Percentiles rank a stretch among this genome's conserved stretches.
phyloP scores from a whole-genome alignment of 139 green algal species.

The Edaphochlamys debaryana region DNA sequence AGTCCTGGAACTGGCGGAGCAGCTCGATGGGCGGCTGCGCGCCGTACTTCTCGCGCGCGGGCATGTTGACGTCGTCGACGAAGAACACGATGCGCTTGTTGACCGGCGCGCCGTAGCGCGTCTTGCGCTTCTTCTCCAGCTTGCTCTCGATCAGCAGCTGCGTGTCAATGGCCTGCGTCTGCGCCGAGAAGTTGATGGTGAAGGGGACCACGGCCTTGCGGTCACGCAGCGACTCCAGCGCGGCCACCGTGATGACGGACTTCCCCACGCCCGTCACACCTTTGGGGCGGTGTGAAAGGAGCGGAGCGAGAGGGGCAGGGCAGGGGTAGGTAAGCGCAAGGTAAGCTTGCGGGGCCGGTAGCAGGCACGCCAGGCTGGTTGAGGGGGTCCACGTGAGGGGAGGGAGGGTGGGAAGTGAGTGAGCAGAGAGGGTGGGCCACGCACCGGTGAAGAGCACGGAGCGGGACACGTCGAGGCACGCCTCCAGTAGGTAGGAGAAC shows the following conservation, averaged over 20 bases:
- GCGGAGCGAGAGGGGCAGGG: too few species aligned
- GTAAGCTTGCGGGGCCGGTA: too few species aligned
- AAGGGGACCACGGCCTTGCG: conserved; percentile 67
- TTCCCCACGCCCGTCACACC: conserved; percentile 86
- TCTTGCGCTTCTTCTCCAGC: conserved; percentile 90
- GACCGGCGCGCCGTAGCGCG: conserved; percentile 72
- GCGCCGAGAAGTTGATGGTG: conserved; percentile 86
- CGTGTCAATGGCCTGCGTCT: conserved; percentile 80
- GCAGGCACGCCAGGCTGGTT: too few species aligned
- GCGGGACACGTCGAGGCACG: conserved; percentile 72
- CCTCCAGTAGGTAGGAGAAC: conserved; percentile 73
- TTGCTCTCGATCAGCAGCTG: conserved; percentile 84
- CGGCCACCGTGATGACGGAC: conserved; percentile 69
- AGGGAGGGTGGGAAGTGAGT: too few species aligned
- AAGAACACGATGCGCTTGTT: conserved; percentile 88
- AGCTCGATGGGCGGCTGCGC: conserved; percentile 88
- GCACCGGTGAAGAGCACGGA: conserved; percentile 80
- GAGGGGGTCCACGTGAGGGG: not conserved
- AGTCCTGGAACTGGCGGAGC: conserved; percentile 88
- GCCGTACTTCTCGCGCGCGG: conserved; percentile 82
- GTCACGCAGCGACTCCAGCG: conserved; percentile 62
- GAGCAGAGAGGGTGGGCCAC: too few species aligned
- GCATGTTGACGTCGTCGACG: conserved; percentile 94
- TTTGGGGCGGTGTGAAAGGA: too few species aligned
- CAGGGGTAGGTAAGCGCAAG: too few species aligned